These are phyloP conservation scores for Mycena indigotica DNA, from an alignment of 768 basidiomycete genomes.

Conservation along the genomic window DNA sequence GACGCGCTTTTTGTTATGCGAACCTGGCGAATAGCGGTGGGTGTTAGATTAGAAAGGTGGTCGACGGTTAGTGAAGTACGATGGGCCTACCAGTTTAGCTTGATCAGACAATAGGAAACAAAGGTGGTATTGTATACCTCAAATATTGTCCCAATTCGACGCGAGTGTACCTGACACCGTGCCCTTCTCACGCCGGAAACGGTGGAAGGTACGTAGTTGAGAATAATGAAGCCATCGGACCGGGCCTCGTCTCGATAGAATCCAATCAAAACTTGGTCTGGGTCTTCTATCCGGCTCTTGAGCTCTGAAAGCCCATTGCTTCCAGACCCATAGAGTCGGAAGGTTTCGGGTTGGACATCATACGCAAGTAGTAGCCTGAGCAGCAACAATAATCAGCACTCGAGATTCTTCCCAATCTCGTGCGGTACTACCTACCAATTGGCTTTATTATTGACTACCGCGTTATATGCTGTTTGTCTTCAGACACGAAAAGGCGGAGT, in stretches of 20 bases:
- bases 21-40: slow-evolving; percentile 40
- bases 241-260: slow-evolving; percentile 48
- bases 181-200: slow-evolving; percentile 44
- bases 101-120: slow-evolving; percentile 26
- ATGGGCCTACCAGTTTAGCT: slow-evolving; percentile 38
- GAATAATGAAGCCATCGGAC: slow-evolving; percentile 39
- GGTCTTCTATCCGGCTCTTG: slow-evolving; percentile 44
- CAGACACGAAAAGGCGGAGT: neutral
- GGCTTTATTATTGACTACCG: slow-evolving; percentile 19
- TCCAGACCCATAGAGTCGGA: slow-evolving; percentile 44
- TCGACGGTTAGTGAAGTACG: slow-evolving; percentile 50
- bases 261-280: slow-evolving; percentile 43
- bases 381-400: neutral
- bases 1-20: slow-evolving; percentile 20
- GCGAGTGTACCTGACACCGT: slow-evolving; percentile 49
- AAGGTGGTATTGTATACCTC: slow-evolving; percentile 36
- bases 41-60: slow-evolving; percentile 45
- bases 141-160: slow-evolving; percentile 48
- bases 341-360: slow-evolving; percentile 37
- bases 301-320: slow-evolving; percentile 46
- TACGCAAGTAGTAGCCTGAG: slow-evolving; percentile 17
- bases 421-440: slow-evolving; percentile 30
- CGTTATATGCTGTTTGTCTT: slow-evolving; percentile 19
- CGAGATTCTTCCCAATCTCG: too few relatives aligned
- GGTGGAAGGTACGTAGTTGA: slow-evolving; percentile 48